These are phyloP conservation scores for Galerina sulciceps DNA, from an alignment of 768 basidiomycete genomes.

Conservation along the genomic window DNA sequence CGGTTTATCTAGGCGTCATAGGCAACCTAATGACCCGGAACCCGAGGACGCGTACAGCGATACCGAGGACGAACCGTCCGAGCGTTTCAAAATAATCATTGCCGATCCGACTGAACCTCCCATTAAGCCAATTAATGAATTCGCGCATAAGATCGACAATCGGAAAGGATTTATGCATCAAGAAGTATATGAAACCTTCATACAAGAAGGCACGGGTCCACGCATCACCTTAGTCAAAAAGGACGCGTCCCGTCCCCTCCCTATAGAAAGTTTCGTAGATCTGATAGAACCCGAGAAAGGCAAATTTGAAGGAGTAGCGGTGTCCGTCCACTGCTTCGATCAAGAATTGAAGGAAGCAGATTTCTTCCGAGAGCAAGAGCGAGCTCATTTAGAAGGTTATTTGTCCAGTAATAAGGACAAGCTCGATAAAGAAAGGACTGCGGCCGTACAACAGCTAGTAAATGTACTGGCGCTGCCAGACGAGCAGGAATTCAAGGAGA, in stretches of 20 bases:
- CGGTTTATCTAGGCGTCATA: conserved; percentile 28
- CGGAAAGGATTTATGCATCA: too few species aligned
- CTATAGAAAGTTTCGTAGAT: not conserved
- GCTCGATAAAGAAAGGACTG: too few species aligned
- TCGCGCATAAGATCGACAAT: too few species aligned
- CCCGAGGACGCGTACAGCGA: not conserved
- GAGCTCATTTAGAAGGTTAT: too few species aligned
- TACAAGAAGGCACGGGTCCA: too few species aligned
- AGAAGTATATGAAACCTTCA: too few species aligned
- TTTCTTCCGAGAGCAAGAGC: not conserved
- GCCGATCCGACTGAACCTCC: too few species aligned
- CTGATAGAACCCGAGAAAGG: not conserved
- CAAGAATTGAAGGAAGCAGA: not conserved
- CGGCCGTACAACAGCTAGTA: not conserved
- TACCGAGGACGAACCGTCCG: too few species aligned
- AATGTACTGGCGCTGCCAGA: not conserved
- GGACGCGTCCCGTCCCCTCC: not conserved
- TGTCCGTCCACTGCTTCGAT: not conserved
- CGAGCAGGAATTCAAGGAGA: not conserved
- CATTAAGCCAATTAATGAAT: too few species aligned
- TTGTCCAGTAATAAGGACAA: too few species aligned
- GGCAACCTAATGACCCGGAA: conserved; percentile 16
- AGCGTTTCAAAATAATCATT: too few species aligned
- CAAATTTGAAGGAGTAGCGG: not conserved
- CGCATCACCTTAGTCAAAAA: too few species aligned